A percentile compares a stretch with the other conserved stretches of the same genome.
Evolutionary conservation across 139 green algal species (phyloP).

Genomic region (Tetraselmis striata): DNA sequence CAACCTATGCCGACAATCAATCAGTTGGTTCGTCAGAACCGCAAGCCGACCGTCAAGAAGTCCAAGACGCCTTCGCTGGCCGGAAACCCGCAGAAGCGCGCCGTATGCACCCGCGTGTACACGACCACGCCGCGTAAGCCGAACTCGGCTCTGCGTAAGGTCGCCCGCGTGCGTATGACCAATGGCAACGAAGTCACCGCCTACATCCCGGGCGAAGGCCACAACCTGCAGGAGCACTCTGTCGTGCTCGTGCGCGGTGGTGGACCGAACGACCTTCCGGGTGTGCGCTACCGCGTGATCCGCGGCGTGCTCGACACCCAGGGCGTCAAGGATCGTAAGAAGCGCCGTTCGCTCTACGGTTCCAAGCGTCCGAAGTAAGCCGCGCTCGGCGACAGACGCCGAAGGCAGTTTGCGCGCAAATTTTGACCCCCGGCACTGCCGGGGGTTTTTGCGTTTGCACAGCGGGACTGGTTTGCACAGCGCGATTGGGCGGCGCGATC

Average conservation of each 20-base stretch:
- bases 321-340: conserved; percentile 49
- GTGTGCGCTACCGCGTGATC: conserved; percentile 60
- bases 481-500: too few relatives aligned
- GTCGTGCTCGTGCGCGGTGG: conserved; percentile 75
- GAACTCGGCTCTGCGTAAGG: conserved; percentile 67
- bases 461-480: too few relatives aligned
- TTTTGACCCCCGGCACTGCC: too few relatives aligned
- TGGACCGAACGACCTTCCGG: conserved; percentile 75
- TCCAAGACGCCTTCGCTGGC: conserved; percentile 45
- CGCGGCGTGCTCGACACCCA: conserved; percentile 61
- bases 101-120: conserved; percentile 61
- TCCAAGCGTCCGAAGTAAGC: too few relatives aligned
- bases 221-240: conserved; percentile 80
- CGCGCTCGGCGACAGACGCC: too few relatives aligned
- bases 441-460: too few relatives aligned
- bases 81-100: conserved; percentile 46
- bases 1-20: conserved; percentile 19
- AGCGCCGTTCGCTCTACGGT: too few relatives aligned
- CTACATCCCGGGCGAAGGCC: conserved; percentile 59
- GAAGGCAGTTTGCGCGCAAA: too few relatives aligned
- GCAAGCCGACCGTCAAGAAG: conserved; percentile 37
- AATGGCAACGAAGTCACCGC: conserved; percentile 55
- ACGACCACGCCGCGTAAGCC: conserved; percentile 71
- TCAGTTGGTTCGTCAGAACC: conserved; percentile 24
- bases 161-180: conserved; percentile 60